These are phyloP conservation scores for Scheffersomyces coipomensis DNA, from an alignment of 805 yeast species.

Conservation along the genomic window DNA sequence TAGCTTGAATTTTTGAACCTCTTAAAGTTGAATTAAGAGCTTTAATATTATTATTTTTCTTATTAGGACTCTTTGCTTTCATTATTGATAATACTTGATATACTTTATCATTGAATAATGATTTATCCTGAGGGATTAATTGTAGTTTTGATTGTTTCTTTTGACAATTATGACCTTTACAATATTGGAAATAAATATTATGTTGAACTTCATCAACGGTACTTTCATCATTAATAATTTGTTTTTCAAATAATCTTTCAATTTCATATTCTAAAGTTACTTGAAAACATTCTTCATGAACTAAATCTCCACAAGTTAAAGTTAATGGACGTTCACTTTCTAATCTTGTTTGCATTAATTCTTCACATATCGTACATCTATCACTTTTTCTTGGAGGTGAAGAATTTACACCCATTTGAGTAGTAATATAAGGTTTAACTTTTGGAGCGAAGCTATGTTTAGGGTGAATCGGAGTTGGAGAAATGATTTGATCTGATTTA, in stretches of 20 bases:
- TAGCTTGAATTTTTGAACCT: conserved; percentile 1
- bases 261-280: conserved; percentile 13
- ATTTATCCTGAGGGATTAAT: not conserved
- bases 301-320: conserved; percentile 52
- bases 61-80: not conserved
- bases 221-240: not conserved
- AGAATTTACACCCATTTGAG: conserved; percentile 13
- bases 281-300: conserved; percentile 58
- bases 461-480: not conserved
- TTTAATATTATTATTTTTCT: not conserved
- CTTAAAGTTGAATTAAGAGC: not conserved
- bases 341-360: conserved; percentile 45
- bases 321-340: conserved; percentile 45
- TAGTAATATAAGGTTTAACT: conserved; percentile 19
- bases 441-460: conserved; percentile 3
- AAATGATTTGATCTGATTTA: too few species aligned
- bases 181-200: not conserved
- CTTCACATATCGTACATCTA: conserved; percentile 52
- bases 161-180: not conserved
- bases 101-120: not conserved
- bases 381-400: conserved; percentile 6
- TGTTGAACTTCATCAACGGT: not conserved
- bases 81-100: not conserved
- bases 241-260: not conserved
- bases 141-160: not conserved